A percentile compares a stretch with the other conserved stretches of the same genome.
Evolutionary conservation across 176 grass and related monocot species (phyloP).

Genomic region (Phoenix dactylifera): DNA sequence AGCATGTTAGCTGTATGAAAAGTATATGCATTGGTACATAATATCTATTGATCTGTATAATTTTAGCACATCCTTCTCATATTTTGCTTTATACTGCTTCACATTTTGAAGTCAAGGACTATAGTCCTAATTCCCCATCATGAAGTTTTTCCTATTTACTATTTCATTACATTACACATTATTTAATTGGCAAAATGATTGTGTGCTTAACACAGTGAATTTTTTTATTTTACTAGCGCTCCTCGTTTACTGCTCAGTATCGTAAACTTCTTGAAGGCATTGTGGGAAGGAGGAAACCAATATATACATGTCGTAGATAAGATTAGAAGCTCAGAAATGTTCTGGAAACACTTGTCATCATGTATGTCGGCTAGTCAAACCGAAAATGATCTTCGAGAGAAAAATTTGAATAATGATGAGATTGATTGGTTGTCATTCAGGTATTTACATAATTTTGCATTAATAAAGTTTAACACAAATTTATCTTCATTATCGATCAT

Average conservation of each 20-base stretch:
- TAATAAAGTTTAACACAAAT: background rate
- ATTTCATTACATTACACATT: too few species aligned
- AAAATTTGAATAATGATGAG: constrained; percentile 15
- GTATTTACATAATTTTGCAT: constrained; percentile 2
- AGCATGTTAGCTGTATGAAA: too few species aligned
- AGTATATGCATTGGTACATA: too few species aligned
- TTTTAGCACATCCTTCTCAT: too few species aligned
- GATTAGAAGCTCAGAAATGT: constrained; percentile 47
- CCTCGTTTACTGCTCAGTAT: constrained; percentile 56
- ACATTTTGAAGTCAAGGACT: too few species aligned
- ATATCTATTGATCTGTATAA: too few species aligned
- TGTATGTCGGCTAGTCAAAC: constrained; percentile 39
- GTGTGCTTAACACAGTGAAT: too few species aligned
- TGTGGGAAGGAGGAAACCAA: constrained; percentile 76
- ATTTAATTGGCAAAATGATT: too few species aligned
- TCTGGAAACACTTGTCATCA: constrained; percentile 65
- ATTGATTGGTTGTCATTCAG: constrained; percentile 37
- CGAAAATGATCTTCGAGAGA: constrained; percentile 16
- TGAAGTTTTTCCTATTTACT: too few species aligned
- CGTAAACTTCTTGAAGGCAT: constrained; percentile 61
- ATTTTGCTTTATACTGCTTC: too few species aligned
- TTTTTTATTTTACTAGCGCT: constrained; percentile 27
- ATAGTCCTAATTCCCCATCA: too few species aligned
- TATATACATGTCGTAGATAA: constrained; percentile 57
- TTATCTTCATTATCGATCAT: background rate